Conservation (phyloP, 2,329 filamentous ascomycete genomes). For the Fusarium brevicatenulatum region DNA sequence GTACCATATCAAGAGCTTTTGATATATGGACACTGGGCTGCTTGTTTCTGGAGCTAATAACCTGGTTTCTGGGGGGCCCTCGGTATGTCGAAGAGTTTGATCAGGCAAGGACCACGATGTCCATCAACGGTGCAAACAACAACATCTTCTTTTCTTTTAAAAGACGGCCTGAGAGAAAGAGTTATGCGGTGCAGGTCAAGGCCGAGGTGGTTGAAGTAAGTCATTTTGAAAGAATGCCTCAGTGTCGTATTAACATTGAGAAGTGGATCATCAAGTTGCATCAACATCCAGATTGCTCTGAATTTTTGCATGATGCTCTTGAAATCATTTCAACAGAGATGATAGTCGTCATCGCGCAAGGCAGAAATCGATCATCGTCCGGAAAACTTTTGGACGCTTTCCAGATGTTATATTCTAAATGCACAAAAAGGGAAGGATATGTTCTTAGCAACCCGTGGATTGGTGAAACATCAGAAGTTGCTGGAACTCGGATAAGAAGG, state of each 20-base stretch:
- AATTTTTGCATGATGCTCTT: background rate
- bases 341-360: background rate
- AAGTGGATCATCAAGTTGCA: background rate
- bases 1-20: background rate
- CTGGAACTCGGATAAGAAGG: background rate
- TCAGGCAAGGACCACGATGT: background rate
- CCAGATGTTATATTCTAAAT: background rate
- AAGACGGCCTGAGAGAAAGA: background rate
- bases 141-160: background rate
- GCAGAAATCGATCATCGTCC: background rate
- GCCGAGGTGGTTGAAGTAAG: background rate
- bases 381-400: background rate
- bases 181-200: background rate
- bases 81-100: background rate
- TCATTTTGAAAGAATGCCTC: background rate
- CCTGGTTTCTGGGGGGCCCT: background rate
- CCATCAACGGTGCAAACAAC: background rate
- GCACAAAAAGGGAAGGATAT: accelerated
- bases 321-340: background rate
- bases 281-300: background rate
- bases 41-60: background rate
- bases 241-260: background rate
- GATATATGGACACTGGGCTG: background rate
- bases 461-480: background rate
- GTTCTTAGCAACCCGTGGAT: background rate